phyloP scores from a whole-genome alignment of 768 basidiomycete genomes.

The Russula abietina region DNA sequence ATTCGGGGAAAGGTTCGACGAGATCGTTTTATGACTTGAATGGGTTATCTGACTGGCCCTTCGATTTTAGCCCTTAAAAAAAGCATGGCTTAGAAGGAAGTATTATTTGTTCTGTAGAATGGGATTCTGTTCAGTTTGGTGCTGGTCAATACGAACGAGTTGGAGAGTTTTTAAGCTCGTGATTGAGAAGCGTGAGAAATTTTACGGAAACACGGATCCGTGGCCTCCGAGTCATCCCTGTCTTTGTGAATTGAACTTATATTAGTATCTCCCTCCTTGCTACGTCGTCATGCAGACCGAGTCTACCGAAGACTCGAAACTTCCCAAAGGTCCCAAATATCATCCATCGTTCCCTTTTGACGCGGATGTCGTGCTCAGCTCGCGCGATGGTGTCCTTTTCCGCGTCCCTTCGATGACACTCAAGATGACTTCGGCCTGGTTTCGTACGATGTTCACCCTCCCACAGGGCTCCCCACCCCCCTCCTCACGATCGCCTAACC shows the following conservation, averaged over 20 bases:
- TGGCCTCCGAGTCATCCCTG: not conserved
- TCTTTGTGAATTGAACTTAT: too few relatives aligned
- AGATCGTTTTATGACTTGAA: too few relatives aligned
- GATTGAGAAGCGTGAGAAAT: not conserved
- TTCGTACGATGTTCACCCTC: constrained; percentile 53
- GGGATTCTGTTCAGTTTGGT: too few relatives aligned
- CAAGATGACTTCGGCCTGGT: constrained; percentile 61
- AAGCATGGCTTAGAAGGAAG: too few relatives aligned
- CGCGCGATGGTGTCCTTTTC: constrained; percentile 47
- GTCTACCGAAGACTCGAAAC: not conserved
- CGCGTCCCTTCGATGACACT: constrained; percentile 54
- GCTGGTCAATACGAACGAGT: too few relatives aligned
- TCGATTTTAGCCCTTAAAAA: too few relatives aligned
- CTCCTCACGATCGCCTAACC: not conserved
- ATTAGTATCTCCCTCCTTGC: too few relatives aligned
- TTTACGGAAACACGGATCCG: not conserved
- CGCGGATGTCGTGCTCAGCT: constrained; percentile 50
- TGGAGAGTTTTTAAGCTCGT: too few relatives aligned
- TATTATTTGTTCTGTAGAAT: too few relatives aligned
- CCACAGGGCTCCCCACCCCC: constrained; percentile 34
- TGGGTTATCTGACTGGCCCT: too few relatives aligned
- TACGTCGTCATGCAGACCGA: constrained; percentile 7
- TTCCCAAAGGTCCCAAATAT: constrained; percentile 18
- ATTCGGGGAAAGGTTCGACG: too few relatives aligned
- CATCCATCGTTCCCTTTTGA: constrained; percentile 53